A percentile compares a stretch with the other conserved stretches of the same genome.
phyloP scores from a whole-genome alignment of 2,329 filamentous ascomycete genomes.

The Alternaria panax region DNA sequence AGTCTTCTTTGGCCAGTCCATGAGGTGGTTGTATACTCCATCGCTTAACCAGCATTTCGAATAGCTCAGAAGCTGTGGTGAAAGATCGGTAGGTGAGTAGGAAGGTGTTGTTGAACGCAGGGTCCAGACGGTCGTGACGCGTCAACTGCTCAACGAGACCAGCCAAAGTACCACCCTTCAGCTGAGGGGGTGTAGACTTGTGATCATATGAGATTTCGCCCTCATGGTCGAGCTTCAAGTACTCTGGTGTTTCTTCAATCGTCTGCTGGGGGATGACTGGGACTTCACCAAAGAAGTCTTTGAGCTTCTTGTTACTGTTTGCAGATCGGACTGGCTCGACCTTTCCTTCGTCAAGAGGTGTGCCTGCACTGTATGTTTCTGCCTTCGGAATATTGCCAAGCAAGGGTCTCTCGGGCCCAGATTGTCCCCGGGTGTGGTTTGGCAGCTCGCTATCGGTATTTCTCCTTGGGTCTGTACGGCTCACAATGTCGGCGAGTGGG shows the following conservation, averaged over 20 bases:
- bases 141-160: conserved; percentile 95
- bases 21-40: conserved; percentile 93
- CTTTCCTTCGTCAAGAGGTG: conserved; percentile 37
- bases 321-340: conserved; percentile 48
- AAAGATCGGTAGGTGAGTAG: conserved; percentile 96
- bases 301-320: conserved; percentile 57
- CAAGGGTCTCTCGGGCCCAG: conserved; percentile 52
- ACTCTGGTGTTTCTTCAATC: conserved; percentile 84
- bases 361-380: conserved; percentile 71
- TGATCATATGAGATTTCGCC: conserved; percentile 88
- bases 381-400: conserved; percentile 65
- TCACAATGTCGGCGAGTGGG: conserved; percentile 51
- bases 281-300: conserved; percentile 61
- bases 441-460: conserved; percentile 52
- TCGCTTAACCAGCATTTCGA: conserved; percentile 88
- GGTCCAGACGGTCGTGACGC: conserved; percentile 92
- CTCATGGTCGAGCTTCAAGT: conserved; percentile 85
- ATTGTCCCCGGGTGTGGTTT: conserved; percentile 39
- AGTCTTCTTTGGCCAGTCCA: conserved; percentile 76
- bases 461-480: conserved; percentile 48
- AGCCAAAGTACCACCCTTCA: conserved; percentile 88
- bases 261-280: conserved; percentile 55
- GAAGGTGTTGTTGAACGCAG: conserved; percentile 97
- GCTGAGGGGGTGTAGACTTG: conserved; percentile 75
- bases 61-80: conserved; percentile 86